Base-by-base conservation (phyloP, 305 asterid genomes). In the Fraxinus baroniana region DNA sequence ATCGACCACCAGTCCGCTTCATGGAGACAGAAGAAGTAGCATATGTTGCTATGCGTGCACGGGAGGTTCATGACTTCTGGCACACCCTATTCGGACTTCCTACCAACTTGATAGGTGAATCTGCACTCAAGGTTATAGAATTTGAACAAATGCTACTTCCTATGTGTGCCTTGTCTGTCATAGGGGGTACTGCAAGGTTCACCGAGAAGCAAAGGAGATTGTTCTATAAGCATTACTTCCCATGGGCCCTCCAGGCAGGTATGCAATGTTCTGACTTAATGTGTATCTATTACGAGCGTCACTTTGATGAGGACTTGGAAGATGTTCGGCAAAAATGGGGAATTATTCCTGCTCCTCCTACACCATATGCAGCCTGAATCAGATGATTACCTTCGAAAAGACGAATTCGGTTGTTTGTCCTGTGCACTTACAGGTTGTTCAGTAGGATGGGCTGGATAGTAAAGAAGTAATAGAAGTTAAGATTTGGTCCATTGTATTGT, bases 21-120 rank as follows among this genome's bases (percentile, higher is more conserved):
- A 92, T 96, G 97, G 99, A 94, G 83, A 85, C 97, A 1, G 98
- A 96, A 32, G 97, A 96, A 46, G 79, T 91, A 82, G 97, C 98
- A 37, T 30, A 30, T 0, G 33, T 30, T 30, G 33, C 33, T 2
- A 30, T 30, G 33, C 33, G 33, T 30, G 97, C 99, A 12, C 98
- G 99, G 7, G 98, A 96, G 84, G 97, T 94, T 79, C 99, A 93
- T 32, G 99, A 96, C 85, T 92, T 96, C 62, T 92, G 99, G 98
- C 99, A 92, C 86, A 93, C 98, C 79, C 90, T 93, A 30, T 96
- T 96, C 70, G 98, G 81, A 32, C 92, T 96, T n/a, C 97, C 97
- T 17, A 94, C 98, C 49, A 94, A 96, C 84, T 85, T 94, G 90
- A 93, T 93, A 0, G 98, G 99, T 80, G 99, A 96, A 89, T 90